Evolutionary conservation across 2,329 filamentous ascomycete species (phyloP).

Genomic region (Claviceps fusiformis): DNA sequence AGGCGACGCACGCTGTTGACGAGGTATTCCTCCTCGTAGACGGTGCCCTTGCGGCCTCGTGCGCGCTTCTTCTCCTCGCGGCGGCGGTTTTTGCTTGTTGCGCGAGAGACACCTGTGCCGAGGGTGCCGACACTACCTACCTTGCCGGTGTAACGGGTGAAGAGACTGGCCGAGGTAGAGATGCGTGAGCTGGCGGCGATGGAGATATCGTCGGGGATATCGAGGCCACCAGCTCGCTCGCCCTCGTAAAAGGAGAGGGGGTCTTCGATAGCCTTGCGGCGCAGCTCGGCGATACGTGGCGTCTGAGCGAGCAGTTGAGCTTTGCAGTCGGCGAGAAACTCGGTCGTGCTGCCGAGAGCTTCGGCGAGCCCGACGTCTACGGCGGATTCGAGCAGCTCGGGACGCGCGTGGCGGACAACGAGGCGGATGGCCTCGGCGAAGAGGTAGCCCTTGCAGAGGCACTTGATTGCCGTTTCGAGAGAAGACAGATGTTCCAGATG

Average conservation of each 20-base stretch:
- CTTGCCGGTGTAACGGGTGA: conserved; percentile 81
- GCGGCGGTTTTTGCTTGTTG: conserved; percentile 75
- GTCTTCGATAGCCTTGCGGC: conserved; percentile 67
- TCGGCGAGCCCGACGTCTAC: conserved; percentile 73
- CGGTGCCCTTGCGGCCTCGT: conserved; percentile 85
- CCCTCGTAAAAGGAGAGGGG: conserved; percentile 83
- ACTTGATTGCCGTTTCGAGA: conserved; percentile 53
- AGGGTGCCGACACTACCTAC: conserved; percentile 49
- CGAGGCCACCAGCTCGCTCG: conserved; percentile 47
- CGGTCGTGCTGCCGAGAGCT: conserved; percentile 67
- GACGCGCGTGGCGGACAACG: conserved; percentile 44
- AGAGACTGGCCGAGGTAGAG: conserved; percentile 73
- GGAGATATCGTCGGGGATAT: conserved; percentile 85
- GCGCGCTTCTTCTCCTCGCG: conserved; percentile 93
- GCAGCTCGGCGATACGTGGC: conserved; percentile 70
- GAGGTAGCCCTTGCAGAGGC: conserved; percentile 73
- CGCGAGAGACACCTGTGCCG: conserved; percentile 60
- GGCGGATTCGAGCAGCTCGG: conserved; percentile 49
- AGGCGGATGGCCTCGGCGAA: conserved; percentile 85
- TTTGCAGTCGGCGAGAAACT: conserved; percentile 88
- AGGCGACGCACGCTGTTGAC: conserved; percentile 75
- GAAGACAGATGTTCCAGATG: conserved; percentile 70
- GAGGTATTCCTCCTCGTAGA: conserved; percentile 97
- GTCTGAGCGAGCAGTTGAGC: conserved; percentile 72
- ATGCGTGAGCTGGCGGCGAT: conserved; percentile 70